Conservation (phyloP, 441 rosid species). For the Gossypium gossypioides region DNA sequence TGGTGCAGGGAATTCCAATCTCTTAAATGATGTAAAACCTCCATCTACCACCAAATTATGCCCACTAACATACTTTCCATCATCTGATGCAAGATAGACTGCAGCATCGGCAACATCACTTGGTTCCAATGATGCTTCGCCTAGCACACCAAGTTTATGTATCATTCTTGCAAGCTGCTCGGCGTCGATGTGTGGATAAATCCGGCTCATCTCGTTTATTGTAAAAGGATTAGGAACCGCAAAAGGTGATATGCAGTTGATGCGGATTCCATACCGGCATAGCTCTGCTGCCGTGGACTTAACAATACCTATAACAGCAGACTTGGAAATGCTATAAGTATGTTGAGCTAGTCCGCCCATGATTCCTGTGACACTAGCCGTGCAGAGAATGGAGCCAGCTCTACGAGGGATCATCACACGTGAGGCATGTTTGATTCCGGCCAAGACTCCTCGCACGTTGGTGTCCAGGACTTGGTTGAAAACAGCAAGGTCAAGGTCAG, state of each 20-base stretch:
- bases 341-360: conserved; percentile 69
- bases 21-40: conserved; percentile 64
- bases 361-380: conserved; percentile 58
- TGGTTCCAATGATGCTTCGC: conserved; percentile 50
- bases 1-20: conserved; percentile 30
- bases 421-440: conserved; percentile 62
- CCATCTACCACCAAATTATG: conserved; percentile 87
- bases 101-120: conserved; percentile 74
- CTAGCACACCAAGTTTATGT: conserved; percentile 31
- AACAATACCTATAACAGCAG: conserved; percentile 46
- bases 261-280: conserved; percentile 48
- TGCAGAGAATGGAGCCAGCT: conserved; percentile 61
- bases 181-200: conserved; percentile 32
- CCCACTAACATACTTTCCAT: conserved; percentile 19
- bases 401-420: conserved; percentile 64
- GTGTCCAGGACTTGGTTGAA: conserved; percentile 54
- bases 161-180: conserved; percentile 27
- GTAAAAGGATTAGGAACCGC: conserved; percentile 54
- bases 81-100: conserved; percentile 62
- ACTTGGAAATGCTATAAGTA: conserved; percentile 57
- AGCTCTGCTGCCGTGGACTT: conserved; percentile 59
- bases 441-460: conserved; percentile 59
- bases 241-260: conserved; percentile 70
- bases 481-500: conserved; percentile 51
- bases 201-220: conserved; percentile 38